Evolutionary conservation across 805 yeast species (phyloP), one percentile per base, ranked within the genome.

Genomic region (Candida sonorensis): DNA sequence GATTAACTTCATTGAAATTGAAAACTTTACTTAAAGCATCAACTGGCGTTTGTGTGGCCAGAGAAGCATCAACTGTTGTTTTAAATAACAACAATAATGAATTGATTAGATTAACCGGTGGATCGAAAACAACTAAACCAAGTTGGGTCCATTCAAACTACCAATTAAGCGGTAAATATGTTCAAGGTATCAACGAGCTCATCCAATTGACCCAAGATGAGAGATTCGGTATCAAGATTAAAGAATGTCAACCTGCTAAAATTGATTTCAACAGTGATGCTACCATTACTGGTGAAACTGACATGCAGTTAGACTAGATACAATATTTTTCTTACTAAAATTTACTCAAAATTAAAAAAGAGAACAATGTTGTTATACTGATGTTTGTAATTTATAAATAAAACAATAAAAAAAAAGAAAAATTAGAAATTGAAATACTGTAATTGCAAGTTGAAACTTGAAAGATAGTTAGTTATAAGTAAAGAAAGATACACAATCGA

Each of bases 121-220:
- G 95, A 29, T 56, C 65, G 23, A 67, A 69, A 46, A 67, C 79
- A 17, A 69, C 77, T 33, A 69, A 72, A 38, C 88, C 96, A 46
- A 75, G 85, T 45, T 92, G 94, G 92, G 81, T 83, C 27, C 96
- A 88, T 54, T 84, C 95, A 17, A 64, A 72, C 26, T 77, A 66
- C 60, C 79, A 79, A 56, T 59, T 90, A 35, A 57, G 67, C 19
- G 75, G 72, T 28, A 61, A 64, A 6, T 66, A 42, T 19, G 43
- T 47, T 8, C 64, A 66, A 34, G 70, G 72, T 34, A 67, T 77
- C 27, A 53, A 64, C 40, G 71, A 75, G 38, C 64, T 83, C 53
- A 68, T 73, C 35, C 68, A 72, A 40, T 61, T 81, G 47, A 62
- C 73, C 17, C 75, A 77, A 55, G 90, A 81, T 52, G 64, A 68